These are phyloP conservation scores for Cladosporium sp. DNA, from an alignment of 2,329 filamentous ascomycete genomes.

Conservation along the genomic window DNA sequence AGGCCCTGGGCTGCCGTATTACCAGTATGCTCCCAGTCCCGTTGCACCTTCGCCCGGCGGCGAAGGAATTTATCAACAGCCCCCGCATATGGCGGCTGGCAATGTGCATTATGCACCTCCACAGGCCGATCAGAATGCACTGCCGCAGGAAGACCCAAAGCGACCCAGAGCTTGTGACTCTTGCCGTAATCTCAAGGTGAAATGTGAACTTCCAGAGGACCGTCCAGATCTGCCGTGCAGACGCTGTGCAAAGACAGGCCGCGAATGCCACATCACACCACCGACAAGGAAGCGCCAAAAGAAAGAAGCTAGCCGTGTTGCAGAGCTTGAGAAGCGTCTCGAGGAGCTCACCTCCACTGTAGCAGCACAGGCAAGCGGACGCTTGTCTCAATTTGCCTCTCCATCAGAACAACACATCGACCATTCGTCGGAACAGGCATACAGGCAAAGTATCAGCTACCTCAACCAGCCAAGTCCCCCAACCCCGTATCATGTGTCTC, in stretches of 20 bases:
- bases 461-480: neutral
- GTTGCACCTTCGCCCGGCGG: neutral
- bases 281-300: constrained; percentile 78
- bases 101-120: constrained; percentile 5
- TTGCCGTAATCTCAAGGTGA: constrained; percentile 56
- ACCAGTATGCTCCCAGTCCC: constrained; percentile 7
- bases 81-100: neutral
- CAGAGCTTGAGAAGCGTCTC: constrained; percentile 89
- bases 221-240: constrained; percentile 55
- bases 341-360: constrained; percentile 74
- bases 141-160: constrained; percentile 35
- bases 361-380: constrained; percentile 1
- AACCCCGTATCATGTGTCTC: neutral
- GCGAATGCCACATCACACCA: constrained; percentile 71
- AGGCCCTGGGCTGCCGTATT: constrained; percentile 8
- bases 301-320: constrained; percentile 84
- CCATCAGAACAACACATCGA: neutral
- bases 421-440: neutral
- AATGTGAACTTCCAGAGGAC: constrained; percentile 70
- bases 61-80: constrained; percentile 5
- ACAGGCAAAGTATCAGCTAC: constrained; percentile 9
- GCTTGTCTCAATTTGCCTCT: constrained; percentile 2
- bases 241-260: constrained; percentile 75
- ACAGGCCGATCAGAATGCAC: neutral
- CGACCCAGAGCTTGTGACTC: constrained; percentile 46